Percentiles rank a stretch among this genome's conserved stretches.
Conservation (phyloP, 108 stramenopile genomes). For the Skeletonema grethae region DNA sequence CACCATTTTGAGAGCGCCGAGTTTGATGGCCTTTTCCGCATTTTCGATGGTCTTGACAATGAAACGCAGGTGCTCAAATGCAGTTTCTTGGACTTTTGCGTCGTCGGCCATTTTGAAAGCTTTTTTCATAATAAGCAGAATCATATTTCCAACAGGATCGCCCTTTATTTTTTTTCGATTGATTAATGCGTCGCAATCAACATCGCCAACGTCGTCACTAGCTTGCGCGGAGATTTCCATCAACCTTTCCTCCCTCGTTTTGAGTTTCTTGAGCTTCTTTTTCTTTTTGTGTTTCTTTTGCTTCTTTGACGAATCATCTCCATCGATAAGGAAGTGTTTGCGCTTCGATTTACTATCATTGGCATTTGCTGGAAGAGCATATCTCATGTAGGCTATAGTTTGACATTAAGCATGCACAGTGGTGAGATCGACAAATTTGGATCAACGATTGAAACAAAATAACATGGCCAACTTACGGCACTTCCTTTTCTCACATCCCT, state of each 20-base stretch:
- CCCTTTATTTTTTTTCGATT: conserved; percentile 1
- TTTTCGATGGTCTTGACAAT: conserved; percentile 17
- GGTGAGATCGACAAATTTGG: too few relatives aligned
- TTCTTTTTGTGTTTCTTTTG: not conserved
- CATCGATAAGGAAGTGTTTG: conserved; percentile 22
- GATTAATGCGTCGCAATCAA: not conserved
- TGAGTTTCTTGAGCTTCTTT: not conserved
- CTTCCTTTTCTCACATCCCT: conserved; percentile 22
- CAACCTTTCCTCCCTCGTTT: not conserved
- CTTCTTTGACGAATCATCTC: conserved; percentile 1
- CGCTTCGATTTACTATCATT: not conserved
- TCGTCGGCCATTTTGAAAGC: conserved; percentile 10
- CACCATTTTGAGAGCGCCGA: conserved; percentile 27
- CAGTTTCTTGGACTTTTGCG: conserved; percentile 4
- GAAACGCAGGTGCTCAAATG: conserved; percentile 19
- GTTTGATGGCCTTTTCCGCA: conserved; percentile 18
- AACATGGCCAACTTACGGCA: too few relatives aligned
- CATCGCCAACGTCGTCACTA: conserved; percentile 6
- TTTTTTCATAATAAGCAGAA: conserved; percentile 11
- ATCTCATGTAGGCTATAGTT: conserved; percentile 36
- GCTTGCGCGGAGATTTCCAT: conserved; percentile 5
- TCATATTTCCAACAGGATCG: conserved; percentile 23
- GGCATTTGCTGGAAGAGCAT: conserved; percentile 37
- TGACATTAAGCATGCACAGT: too few relatives aligned
- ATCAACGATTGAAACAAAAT: too few relatives aligned